Base-by-base conservation (phyloP, 306 rosid genomes). In the Prunus salicina region DNA sequence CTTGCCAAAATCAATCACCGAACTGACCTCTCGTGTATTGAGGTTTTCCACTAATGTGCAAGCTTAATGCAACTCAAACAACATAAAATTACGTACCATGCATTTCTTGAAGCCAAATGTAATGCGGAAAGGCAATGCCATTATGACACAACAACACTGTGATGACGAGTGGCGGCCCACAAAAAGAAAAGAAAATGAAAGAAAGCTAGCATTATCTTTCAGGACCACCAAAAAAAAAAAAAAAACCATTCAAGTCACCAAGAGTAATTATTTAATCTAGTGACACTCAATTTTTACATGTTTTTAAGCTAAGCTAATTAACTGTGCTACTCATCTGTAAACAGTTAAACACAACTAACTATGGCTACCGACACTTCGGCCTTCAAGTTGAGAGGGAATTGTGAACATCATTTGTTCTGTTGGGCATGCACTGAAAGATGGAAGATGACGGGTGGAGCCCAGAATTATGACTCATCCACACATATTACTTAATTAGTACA, bases 161-260 rank as follows among this genome's bases (percentile, higher is more conserved):
- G 25, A 64, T 64, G 3, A 15, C 13, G 47, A 15, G 3, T 8
- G 68, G 25, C 3, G 24, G 1, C 68, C 45, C 47, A 30, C 18
- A 0, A 19, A 10, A 41, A 72, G 25, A 72, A 72, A 38, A 20
- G 64, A 24, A 73, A 43, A 65, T 0, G 6, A 18, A 15, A 24
- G 16, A 14, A 56, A 22, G 22, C n/a, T 8, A 15, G 24, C 8
- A 20, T 34, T 55, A 20, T 53, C 32, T n/a, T 53, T 50, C 3
- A 6, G 3, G 53, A 20, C 3, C 27, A 25, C 27, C 1, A 1
- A 60, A 38, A 20, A 51, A 22, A 10, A 24, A 58, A 5, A 5
- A 32, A 0, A 0, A 5, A 15, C 0, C 2, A 2, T 55, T n/a
- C 25, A 3, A n/a, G 5, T 5, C 6, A 6, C 0, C 0, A 0